These are phyloP conservation scores for Vaccinium macrocarpon DNA, from an alignment of 148 eudicot genomes.

Conservation along the genomic window DNA sequence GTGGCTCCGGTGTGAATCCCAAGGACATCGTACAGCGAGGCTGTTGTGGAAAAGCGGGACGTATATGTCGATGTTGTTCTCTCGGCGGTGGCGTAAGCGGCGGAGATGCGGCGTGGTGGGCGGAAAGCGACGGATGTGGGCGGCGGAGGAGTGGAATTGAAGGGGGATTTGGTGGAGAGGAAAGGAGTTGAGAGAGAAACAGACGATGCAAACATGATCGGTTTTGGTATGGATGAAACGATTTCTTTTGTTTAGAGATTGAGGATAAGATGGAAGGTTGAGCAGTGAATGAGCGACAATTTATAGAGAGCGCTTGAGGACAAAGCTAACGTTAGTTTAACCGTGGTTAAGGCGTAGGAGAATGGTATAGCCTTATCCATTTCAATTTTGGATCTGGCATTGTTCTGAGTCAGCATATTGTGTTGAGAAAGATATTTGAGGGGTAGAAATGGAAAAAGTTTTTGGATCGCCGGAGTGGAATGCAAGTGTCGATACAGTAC, in stretches of 20 bases:
- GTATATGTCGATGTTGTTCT: neutral
- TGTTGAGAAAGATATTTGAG: no score
- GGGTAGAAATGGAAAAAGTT: no score
- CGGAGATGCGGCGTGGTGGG: conserved; percentile 16
- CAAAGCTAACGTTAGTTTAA: neutral
- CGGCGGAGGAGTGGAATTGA: neutral
- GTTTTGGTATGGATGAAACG: neutral
- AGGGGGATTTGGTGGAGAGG: neutral
- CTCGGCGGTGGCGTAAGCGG: conserved; percentile 24
- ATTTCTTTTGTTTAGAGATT: neutral
- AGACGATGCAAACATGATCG: neutral
- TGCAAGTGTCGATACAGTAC: no score
- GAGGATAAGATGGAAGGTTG: neutral
- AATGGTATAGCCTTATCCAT: neutral
- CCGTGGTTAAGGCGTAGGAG: neutral
- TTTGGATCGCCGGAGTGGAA: no score
- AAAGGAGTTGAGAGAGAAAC: neutral
- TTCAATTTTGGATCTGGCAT: neutral
- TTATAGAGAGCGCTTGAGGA: neutral
- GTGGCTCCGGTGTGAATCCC: conserved; percentile 44
- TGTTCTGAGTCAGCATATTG: neutral
- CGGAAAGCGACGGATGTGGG: conserved; percentile 6
- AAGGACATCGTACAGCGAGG: conserved; percentile 55
- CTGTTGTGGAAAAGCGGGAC: neutral
- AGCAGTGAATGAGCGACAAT: neutral